phyloP scores from a whole-genome alignment of 192 early-diverging fungal species.

The Coemansia guatemalensis region DNA sequence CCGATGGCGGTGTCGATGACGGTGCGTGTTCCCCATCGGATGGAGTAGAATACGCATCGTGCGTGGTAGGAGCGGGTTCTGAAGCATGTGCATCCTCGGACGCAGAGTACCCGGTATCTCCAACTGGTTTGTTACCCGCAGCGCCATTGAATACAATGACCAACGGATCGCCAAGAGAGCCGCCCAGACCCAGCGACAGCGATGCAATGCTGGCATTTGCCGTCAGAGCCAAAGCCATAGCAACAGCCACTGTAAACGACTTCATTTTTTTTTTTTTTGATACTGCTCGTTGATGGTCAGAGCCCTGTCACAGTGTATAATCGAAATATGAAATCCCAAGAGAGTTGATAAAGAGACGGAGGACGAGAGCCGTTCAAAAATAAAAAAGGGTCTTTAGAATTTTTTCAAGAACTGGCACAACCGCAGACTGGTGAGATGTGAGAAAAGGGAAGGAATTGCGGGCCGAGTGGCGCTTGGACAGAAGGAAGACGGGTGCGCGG shows the following conservation, averaged over 20 bases:
- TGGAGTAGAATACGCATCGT: background rate
- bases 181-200: background rate
- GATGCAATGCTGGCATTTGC: background rate
- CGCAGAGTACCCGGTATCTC: background rate
- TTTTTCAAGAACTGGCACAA: no score
- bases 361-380: no score
- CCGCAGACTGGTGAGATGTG: no score
- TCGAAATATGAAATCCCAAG: no score
- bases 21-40: background rate
- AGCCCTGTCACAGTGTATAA: no score
- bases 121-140: background rate
- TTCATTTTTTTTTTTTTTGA: background rate
- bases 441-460: background rate
- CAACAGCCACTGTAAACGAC: slow-evolving; percentile 1
- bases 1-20: slow-evolving; percentile 2
- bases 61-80: background rate
- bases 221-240: background rate
- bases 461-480: slow-evolving; percentile 1
- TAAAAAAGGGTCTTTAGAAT: no score
- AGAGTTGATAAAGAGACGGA: no score
- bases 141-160: background rate
- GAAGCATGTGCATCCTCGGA: background rate
- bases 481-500: slow-evolving; percentile 6
- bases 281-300: background rate
- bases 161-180: slow-evolving; percentile 18